Conservation (phyloP, 2,329 filamentous ascomycete genomes). For the Hirsutella minnesotensis region DNA sequence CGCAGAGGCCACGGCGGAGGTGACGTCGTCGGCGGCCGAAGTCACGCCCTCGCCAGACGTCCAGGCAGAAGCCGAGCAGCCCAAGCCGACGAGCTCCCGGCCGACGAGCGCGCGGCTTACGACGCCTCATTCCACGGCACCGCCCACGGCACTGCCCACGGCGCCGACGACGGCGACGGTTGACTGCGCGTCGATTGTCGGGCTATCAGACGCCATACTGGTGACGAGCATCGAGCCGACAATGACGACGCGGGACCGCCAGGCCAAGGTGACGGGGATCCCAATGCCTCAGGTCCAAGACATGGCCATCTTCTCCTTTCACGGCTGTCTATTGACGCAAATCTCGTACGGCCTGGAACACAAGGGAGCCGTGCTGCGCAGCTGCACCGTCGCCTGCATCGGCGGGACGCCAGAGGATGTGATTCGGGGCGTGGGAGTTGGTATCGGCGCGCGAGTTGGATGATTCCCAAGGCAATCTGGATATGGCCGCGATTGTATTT, state of each 20-base stretch:
- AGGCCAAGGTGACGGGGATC: not conserved
- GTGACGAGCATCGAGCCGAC: not conserved
- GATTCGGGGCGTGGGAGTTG: not conserved
- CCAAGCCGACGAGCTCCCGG: not conserved
- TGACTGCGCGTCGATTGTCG: slow-evolving; percentile 2
- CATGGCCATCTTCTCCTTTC: slow-evolving; percentile 4
- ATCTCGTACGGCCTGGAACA: slow-evolving; percentile 1
- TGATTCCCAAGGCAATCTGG: not conserved
- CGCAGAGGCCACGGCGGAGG: not conserved
- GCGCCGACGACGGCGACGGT: not conserved
- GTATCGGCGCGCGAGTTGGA: slow-evolving; percentile 1
- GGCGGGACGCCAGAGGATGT: not conserved
- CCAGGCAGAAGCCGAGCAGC: not conserved
- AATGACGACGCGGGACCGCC: not conserved
- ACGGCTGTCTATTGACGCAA: slow-evolving; percentile 6
- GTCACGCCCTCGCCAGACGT: not conserved
- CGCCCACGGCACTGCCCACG: not conserved
- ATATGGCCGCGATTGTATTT: too few species aligned
- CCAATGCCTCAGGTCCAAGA: not conserved
- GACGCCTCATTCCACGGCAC: too few species aligned
- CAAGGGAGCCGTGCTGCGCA: not conserved
- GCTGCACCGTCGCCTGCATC: slow-evolving; percentile 5
- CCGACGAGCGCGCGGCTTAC: not conserved
- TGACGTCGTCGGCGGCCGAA: not conserved
- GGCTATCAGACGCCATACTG: not conserved